A percentile compares a stretch with the other conserved stretches of the same genome.
phyloP scores from a whole-genome alignment of 805 yeast genomes.

The Pachysolen tannophilus region DNA sequence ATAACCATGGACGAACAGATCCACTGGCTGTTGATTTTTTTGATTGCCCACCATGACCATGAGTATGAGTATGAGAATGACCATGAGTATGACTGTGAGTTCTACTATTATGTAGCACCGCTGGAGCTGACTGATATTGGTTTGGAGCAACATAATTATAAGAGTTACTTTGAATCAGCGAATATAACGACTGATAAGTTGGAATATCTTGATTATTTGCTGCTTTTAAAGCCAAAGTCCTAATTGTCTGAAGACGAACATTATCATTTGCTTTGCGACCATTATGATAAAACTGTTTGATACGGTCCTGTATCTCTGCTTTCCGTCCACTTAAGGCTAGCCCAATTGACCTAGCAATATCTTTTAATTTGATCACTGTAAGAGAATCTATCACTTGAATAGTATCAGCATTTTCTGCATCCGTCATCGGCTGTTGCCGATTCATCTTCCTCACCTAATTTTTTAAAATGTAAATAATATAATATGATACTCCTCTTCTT shows the following conservation, averaged over 20 bases:
- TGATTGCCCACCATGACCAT: conserved; percentile 12
- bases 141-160: conserved; percentile 18
- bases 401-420: conserved; percentile 17
- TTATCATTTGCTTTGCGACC: conserved; percentile 32
- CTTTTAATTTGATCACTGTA: conserved; percentile 46
- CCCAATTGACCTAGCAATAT: conserved; percentile 40
- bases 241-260: conserved; percentile 36
- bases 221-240: conserved; percentile 33
- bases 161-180: conserved; percentile 12
- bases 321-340: conserved; percentile 52
- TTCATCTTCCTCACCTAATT: conserved; percentile 11
- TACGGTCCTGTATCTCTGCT: conserved; percentile 47
- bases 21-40: conserved; percentile 7
- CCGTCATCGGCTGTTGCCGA: conserved; percentile 12
- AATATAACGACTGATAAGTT: conserved; percentile 22
- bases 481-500: background rate
- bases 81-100: background rate
- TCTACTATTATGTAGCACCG: background rate
- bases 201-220: conserved; percentile 29
- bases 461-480: conserved; percentile 3
- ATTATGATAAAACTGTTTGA: conserved; percentile 35
- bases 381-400: conserved; percentile 24
- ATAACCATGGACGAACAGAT: conserved; percentile 30
- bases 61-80: no score
- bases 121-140: conserved; percentile 10